A percentile compares a stretch with the other conserved stretches of the same genome.
phyloP scores from a whole-genome alignment of 2,329 filamentous ascomycete genomes.

The Ophiostoma fasciatum region DNA sequence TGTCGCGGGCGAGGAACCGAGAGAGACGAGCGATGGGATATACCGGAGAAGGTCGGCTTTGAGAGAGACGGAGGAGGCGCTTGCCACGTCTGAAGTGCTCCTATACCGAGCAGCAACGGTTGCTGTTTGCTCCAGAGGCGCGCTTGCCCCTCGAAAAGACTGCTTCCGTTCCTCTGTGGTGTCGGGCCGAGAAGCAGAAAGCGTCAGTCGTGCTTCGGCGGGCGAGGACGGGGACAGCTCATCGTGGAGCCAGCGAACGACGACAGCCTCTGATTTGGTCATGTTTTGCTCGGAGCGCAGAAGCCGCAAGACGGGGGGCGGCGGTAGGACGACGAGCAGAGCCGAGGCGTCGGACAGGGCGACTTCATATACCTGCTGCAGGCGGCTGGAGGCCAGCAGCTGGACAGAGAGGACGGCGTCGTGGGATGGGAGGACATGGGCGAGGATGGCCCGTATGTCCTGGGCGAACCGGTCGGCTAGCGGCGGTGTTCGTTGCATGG shows the following conservation, averaged over 20 bases:
- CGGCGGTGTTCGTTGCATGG: constrained; percentile 22
- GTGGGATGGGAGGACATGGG: constrained; percentile 16
- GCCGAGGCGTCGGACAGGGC: constrained; percentile 25
- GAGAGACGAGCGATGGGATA: constrained; percentile 26
- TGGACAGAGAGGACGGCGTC: constrained; percentile 20
- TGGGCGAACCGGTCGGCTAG: constrained; percentile 12
- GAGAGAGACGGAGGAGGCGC: neutral
- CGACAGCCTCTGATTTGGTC: constrained; percentile 27
- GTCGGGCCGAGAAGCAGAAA: no score
- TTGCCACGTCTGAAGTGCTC: no score
- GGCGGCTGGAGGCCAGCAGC: constrained; percentile 17
- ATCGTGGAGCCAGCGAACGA: constrained; percentile 29
- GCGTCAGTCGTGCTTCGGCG: no score
- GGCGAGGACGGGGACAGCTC: neutral
- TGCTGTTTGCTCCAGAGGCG: neutral
- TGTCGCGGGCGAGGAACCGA: constrained; percentile 17
- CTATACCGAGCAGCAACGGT: no score
- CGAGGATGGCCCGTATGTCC: constrained; percentile 22
- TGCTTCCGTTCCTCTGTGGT: no score
- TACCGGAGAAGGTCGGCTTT: constrained; percentile 16
- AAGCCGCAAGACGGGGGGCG: constrained; percentile 25
- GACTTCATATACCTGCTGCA: constrained; percentile 28
- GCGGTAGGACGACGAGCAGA: constrained; percentile 28
- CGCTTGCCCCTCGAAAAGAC: neutral
- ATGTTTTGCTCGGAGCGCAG: constrained; percentile 32